These are phyloP conservation scores for Gentiana straminea DNA, from an alignment of 257 asterid species.

Conservation along the genomic window DNA sequence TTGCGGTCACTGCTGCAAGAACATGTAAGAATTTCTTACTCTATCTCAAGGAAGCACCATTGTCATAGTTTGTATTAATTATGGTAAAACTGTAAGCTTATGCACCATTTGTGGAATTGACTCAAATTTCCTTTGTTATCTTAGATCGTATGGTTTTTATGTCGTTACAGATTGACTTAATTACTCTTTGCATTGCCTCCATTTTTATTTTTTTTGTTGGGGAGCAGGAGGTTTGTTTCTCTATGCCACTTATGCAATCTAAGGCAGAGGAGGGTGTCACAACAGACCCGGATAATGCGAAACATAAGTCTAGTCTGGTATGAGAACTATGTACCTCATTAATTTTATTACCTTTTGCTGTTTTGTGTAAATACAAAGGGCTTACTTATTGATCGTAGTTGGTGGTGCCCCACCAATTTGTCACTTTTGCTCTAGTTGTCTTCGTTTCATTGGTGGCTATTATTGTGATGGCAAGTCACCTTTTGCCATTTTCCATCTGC, in stretches of 20 bases:
- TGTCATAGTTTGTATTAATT: neutral
- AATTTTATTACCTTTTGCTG: neutral
- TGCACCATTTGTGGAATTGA: no score
- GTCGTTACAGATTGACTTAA: neutral
- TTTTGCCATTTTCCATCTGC: no score
- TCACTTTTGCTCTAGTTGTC: neutral
- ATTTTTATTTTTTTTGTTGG: conserved; percentile 8
- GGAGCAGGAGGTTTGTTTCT: conserved; percentile 59
- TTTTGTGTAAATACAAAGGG: no score
- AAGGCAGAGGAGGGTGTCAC: conserved; percentile 66
- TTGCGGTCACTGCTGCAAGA: conserved; percentile 78
- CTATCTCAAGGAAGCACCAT: neutral
- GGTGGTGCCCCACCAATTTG: neutral
- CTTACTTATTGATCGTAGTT: no score
- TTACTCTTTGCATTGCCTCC: conserved; percentile 7
- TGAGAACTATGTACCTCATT: conserved; percentile 12
- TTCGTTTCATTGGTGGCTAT: neutral
- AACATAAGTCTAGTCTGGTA: conserved; percentile 73
- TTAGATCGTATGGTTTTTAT: neutral
- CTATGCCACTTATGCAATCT: conserved; percentile 82
- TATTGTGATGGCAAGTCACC: no score
- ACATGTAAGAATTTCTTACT: conserved; percentile 39
- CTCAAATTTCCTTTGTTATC: neutral
- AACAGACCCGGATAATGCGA: conserved; percentile 72
- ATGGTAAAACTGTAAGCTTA: neutral